Evolutionary conservation across 257 asterid genomes (phyloP), one percentile per base, ranked within the genome.

Genomic region (Nicotiana obtusifolia): DNA sequence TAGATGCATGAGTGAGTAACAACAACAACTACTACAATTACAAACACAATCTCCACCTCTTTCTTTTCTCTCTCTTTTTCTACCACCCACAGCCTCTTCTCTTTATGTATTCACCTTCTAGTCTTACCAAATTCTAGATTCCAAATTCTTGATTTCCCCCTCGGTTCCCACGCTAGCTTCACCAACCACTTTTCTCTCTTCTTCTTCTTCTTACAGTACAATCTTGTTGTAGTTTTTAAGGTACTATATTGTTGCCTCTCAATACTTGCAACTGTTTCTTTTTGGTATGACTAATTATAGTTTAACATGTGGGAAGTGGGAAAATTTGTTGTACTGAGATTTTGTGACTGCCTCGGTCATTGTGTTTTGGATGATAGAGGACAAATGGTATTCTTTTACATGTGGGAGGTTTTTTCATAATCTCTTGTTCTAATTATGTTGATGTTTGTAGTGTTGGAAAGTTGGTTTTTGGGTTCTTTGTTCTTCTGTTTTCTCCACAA

Each of bases 1-100:
- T 93, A 93, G 97, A 93, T 94, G 98, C 93, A 94, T 91, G 98
- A 91, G 92, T 91, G 49, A 87, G 92, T 88, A 90, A 82, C 87
- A 83, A 76, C 97, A 86, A 87, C 87, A 84, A 79, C 89, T 86
- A 66, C 82, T 26, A 66, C 79, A 24, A 35, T 64, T 10, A 65
- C 53, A 64, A 16, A 37, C 85, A 37, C 65, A 68, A 81, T 56
- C 73, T 30, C 68, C 76, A 64, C 49, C 82, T 52, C 54, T 80
- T 82, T 76, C 56, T 28, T 62, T 41, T 76, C 56, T 28, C 69
- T 41, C 54, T 33, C 37, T 65, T 44, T 41, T 26, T 47, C 82
- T 84, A 73, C 84, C 86, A 81, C 87, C 82, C 90, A 80, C 83
- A 81, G 61, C 84, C 81, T 84, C 60, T 65, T 77, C 44, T 79